These are phyloP conservation scores for Lepidopterella palustris DNA, from an alignment of 495 filamentous ascomycete species.

Conservation along the genomic window DNA sequence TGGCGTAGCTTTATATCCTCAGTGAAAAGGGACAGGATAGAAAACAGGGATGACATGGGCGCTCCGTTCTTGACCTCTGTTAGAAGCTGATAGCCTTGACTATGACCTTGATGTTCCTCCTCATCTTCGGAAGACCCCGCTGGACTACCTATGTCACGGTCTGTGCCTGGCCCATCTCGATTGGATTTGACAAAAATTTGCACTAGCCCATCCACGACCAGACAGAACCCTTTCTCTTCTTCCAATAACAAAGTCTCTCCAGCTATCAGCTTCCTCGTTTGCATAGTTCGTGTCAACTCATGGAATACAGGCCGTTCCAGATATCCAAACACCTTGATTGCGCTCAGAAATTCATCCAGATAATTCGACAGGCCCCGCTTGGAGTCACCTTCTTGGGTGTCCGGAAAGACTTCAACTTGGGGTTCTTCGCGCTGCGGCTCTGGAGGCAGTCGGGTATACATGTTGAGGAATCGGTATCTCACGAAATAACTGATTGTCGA, in stretches of 20 bases:
- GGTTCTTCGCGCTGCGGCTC: conserved; percentile 95
- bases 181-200: conserved; percentile 97
- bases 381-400: conserved; percentile 78
- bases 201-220: conserved; percentile 93
- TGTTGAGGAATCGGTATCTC: conserved; percentile 87
- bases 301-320: conserved; percentile 95
- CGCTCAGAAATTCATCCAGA: conserved; percentile 93
- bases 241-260: conserved; percentile 92
- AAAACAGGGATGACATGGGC: conserved; percentile 97
- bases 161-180: conserved; percentile 46
- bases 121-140: conserved; percentile 56
- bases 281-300: conserved; percentile 95
- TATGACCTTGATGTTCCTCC: conserved; percentile 52
- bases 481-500: conserved; percentile 88
- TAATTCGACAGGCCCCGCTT: conserved; percentile 92
- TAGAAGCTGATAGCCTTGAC: conserved; percentile 81
- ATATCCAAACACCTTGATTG: conserved; percentile 99
- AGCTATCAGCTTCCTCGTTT: conserved; percentile 90
- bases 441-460: conserved; percentile 87
- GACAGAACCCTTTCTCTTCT: conserved; percentile 95
- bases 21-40: conserved; percentile 91
- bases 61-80: conserved; percentile 98
- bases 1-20: conserved; percentile 80
- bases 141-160: conserved; percentile 31
- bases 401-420: conserved; percentile 88